Evolutionary conservation across 768 basidiomycete species (phyloP), one percentile per base, ranked within the genome.

Genomic region (Boletellus ananiceps): DNA sequence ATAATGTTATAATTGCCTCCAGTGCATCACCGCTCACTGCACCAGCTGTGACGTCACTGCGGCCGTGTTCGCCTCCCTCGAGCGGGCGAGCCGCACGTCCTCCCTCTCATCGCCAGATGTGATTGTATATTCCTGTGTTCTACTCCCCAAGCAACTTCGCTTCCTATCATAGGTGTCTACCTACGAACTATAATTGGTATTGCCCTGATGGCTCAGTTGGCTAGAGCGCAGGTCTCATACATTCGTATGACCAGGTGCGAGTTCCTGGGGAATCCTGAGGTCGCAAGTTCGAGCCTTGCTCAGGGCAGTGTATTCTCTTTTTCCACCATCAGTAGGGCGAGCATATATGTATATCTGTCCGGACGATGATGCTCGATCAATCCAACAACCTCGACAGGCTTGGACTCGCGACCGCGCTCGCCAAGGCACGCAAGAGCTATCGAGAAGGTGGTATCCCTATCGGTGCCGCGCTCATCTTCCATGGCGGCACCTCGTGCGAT

Each of bases 371-470:
- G 29, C 29, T 29, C 9, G 29, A 29, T 29, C 29, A 29, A 8
- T 29, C 11, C 11, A 11, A 7, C 29, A 44, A 50, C 34, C 35
- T 63, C 35, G 67, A 71, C 51, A 58, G 45, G 1, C 54, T 71
- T 29, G 71, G 70, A 32, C 53, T 71, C 23, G 50, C 61, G 21
- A 61, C 59, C 6, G 72, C 72, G 4, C 51, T 70, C 41, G 59
- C 52, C 3, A 72, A 83, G 53, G 83, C 79, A 0, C 60, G 60
- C 29, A 71, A 72, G 44, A 74, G 80, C 47, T 71, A 71, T 35
- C 57, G 49, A 0, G 75, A 83, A 51, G 79, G 81, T 1, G 82
- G 83, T 0, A 70, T 84, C n/a, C 81, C 83, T 11, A 84, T 85
- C 53, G 82, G 83, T 11, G 76, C 78, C 4, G 75, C 72, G 1